phyloP scores from a whole-genome alignment of 2,329 filamentous ascomycete species.

The Boeremia lycopersici region DNA sequence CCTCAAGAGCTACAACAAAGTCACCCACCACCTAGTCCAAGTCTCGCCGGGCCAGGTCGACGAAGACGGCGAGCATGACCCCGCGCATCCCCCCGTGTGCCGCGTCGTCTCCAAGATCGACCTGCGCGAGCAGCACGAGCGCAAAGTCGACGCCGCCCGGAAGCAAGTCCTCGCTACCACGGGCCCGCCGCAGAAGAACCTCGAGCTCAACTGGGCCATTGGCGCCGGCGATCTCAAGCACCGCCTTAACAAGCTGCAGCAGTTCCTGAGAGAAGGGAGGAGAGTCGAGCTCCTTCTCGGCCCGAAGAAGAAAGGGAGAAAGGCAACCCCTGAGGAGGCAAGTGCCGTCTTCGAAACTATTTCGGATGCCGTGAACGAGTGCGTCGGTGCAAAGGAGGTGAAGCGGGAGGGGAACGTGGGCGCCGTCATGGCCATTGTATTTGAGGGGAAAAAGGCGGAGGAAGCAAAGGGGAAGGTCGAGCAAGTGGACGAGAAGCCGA shows the following conservation, averaged over 20 bases:
- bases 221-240: conserved; percentile 75
- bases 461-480: conserved; percentile 12
- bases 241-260: conserved; percentile 56
- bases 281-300: conserved; percentile 76
- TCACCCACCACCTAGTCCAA: conserved; percentile 59
- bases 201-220: conserved; percentile 94
- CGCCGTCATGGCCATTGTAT: conserved; percentile 39
- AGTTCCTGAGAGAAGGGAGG: conserved; percentile 75
- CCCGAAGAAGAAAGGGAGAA: conserved; percentile 67
- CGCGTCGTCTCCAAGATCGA: conserved; percentile 68
- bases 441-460: conserved; percentile 36
- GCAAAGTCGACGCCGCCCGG: conserved; percentile 52
- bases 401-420: conserved; percentile 39
- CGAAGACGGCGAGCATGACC: conserved; percentile 44
- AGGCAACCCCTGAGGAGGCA: conserved; percentile 64
- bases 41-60: conserved; percentile 45
- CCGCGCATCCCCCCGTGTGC: conserved; percentile 65
- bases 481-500: background rate
- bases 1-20: conserved; percentile 56
- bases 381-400: conserved; percentile 34
- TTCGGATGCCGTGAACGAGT: conserved; percentile 50
- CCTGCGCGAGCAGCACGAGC: conserved; percentile 54
- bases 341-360: conserved; percentile 62
- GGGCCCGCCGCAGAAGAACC: conserved; percentile 63
- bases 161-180: conserved; percentile 45